A percentile compares a stretch with the other conserved stretches of the same genome.
Evolutionary conservation across 352 stramenopile genomes (phyloP).

Genomic region (Halophytophthora polymorphica): DNA sequence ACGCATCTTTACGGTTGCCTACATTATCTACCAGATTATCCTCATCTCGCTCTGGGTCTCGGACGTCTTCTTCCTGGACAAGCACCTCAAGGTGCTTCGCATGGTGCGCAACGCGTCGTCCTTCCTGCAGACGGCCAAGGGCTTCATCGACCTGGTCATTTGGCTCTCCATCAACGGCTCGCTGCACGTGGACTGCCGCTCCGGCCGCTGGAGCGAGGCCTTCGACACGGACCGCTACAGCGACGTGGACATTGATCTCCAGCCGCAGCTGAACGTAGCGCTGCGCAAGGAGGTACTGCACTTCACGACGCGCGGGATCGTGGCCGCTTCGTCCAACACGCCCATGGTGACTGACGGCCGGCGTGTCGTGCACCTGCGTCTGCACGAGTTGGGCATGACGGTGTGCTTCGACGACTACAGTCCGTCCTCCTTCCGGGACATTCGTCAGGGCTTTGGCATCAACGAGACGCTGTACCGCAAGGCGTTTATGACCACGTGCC

Average conservation of each 20-base stretch:
- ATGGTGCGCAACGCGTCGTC: conserved; percentile 55
- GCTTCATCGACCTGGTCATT: conserved; percentile 82
- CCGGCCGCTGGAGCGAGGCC: conserved; percentile 24
- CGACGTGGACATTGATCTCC: conserved; percentile 76
- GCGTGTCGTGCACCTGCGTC: conserved; percentile 61
- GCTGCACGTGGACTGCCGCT: conserved; percentile 25
- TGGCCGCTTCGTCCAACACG: conserved; percentile 70
- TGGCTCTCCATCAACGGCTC: conserved; percentile 77
- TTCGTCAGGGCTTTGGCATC: conserved; percentile 77
- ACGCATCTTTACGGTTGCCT: conserved; percentile 75
- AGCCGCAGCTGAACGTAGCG: conserved; percentile 84
- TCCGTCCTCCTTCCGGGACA: conserved; percentile 67
- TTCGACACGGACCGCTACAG: conserved; percentile 56
- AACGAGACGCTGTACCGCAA: conserved; percentile 72
- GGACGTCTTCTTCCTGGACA: conserved; percentile 48
- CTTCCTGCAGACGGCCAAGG: conserved; percentile 72
- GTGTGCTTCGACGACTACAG: conserved; percentile 81
- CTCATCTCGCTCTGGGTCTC: conserved; percentile 78
- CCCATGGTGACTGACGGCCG: conserved; percentile 41
- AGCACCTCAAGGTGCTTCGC: conserved; percentile 27
- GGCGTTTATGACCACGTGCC: conserved; percentile 76
- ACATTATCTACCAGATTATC: conserved; percentile 81
- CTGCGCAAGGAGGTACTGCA: conserved; percentile 87
- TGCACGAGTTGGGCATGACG: conserved; percentile 82
- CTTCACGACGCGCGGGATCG: conserved; percentile 84